Evolutionary conservation across 495 filamentous ascomycete genomes (phyloP), one percentile per base, ranked within the genome.

Genomic region (Lasiosphaeria hispida): DNA sequence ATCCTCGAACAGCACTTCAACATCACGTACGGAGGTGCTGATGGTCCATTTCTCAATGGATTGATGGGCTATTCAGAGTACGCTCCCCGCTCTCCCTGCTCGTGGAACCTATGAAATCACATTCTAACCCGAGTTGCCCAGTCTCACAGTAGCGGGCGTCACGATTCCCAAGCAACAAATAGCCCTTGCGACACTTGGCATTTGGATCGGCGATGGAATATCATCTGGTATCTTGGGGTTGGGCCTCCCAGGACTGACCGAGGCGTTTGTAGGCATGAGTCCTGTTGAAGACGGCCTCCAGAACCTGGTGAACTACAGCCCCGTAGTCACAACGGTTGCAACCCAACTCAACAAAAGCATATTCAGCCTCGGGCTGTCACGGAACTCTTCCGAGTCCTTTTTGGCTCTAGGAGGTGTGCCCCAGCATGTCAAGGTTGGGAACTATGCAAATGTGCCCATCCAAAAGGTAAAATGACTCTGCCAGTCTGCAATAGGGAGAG

Each of bases 141-240:
- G 74, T 18, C 72, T 85, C 41, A 74, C 75, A 3, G 62, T 84
- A 11, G 78, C 67, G 15, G 74, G 73, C 52, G 69, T 83, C 47
- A 79, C 68, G 5, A 76, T 81, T 43, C 60, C 70, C 1, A 75
- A 77, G 14, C 82, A 86, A 63, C 76, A 78, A 18, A 69, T 85
- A 51, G 82, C 75, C 4, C 68, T 85, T 18, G 78, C 79, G 2
- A 70, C 80, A 33, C 45, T 55, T 6, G 77, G 76, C 8, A 66
- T 67, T 5, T 79, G 77, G 63, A 69, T 71, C 45, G 81, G 81
- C 7, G 78, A 85, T 57, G 75, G 62, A 1, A 58, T 62, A 0
- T 74, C 72, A 5, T 72, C 70, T 55, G 84, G 84, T 6, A 63
- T 87, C 11, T 64, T 86, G 1, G 83, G 84, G 8, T 71, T 87